Evolutionary conservation across 2,329 filamentous ascomycete species (phyloP).

Genomic region (Teratosphaeria gauchensis): DNA sequence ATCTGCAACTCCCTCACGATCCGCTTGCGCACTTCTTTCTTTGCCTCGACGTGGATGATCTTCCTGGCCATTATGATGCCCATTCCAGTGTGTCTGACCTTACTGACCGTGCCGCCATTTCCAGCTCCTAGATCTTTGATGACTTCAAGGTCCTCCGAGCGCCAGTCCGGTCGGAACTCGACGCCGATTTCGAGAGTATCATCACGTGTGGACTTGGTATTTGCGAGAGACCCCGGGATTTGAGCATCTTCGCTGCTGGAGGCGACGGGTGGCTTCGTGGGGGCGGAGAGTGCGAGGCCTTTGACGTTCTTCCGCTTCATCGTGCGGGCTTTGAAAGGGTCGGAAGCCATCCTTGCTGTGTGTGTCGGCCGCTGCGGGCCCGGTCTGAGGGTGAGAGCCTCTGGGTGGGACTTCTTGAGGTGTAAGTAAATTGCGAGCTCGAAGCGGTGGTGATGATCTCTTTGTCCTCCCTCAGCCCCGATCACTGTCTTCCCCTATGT

Average conservation of each 20-base stretch:
- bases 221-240: constrained; percentile 49
- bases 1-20: constrained; percentile 96
- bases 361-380: neutral
- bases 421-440: neutral
- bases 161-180: constrained; percentile 88
- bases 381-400: neutral
- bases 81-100: constrained; percentile 88
- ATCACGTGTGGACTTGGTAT: constrained; percentile 47
- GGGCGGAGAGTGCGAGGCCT: constrained; percentile 76
- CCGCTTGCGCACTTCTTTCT: constrained; percentile 91
- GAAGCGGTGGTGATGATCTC: neutral
- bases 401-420: neutral
- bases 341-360: constrained; percentile 35
- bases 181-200: constrained; percentile 89
- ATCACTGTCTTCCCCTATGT: neutral
- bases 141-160: constrained; percentile 83
- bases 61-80: constrained; percentile 97
- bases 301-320: constrained; percentile 99
- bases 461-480: neutral
- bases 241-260: constrained; percentile 64
- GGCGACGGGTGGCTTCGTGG: constrained; percentile 59
- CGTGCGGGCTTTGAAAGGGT: constrained; percentile 58
- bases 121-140: constrained; percentile 91
- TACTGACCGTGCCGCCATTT: constrained; percentile 96
- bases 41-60: constrained; percentile 97